Conservation (phyloP, 2,329 filamentous ascomycete genomes). For the Fusarium incarnatum region DNA sequence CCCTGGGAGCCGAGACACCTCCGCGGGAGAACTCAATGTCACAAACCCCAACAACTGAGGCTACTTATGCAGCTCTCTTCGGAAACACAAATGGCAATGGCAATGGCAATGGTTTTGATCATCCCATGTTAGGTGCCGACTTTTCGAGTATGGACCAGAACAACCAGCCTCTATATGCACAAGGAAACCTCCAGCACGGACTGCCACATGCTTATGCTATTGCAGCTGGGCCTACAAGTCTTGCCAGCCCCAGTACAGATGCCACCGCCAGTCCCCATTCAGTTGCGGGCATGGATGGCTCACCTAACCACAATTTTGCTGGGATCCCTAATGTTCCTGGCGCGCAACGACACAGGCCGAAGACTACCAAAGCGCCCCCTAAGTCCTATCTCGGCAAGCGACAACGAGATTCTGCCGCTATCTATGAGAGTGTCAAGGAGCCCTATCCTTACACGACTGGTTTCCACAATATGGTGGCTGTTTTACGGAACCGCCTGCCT, state of each 20-base stretch:
- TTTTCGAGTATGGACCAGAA: slow-evolving; percentile 65
- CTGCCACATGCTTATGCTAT: slow-evolving; percentile 75
- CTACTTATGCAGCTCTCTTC: slow-evolving; percentile 61
- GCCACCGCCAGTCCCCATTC: slow-evolving; percentile 71
- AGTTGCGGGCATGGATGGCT: slow-evolving; percentile 66
- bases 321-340: slow-evolving; percentile 43
- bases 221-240: slow-evolving; percentile 69
- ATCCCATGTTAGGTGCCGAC: slow-evolving; percentile 62
- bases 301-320: slow-evolving; percentile 54
- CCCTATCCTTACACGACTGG: slow-evolving; percentile 92
- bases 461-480: slow-evolving; percentile 87
- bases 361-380: slow-evolving; percentile 54
- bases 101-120: slow-evolving; percentile 63
- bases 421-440: slow-evolving; percentile 90
- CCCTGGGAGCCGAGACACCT: slow-evolving; percentile 77
- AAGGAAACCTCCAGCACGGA: slow-evolving; percentile 71
- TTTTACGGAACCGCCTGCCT: slow-evolving; percentile 82
- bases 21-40: slow-evolving; percentile 71
- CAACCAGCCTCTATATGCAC: slow-evolving; percentile 60
- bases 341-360: slow-evolving; percentile 57
- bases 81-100: slow-evolving; percentile 62
- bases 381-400: slow-evolving; percentile 69
- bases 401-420: slow-evolving; percentile 79
- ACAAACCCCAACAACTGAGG: slow-evolving; percentile 53
- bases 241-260: slow-evolving; percentile 73